Conservation (phyloP, 2,329 filamentous ascomycete genomes). For the Fusarium sp. region DNA sequence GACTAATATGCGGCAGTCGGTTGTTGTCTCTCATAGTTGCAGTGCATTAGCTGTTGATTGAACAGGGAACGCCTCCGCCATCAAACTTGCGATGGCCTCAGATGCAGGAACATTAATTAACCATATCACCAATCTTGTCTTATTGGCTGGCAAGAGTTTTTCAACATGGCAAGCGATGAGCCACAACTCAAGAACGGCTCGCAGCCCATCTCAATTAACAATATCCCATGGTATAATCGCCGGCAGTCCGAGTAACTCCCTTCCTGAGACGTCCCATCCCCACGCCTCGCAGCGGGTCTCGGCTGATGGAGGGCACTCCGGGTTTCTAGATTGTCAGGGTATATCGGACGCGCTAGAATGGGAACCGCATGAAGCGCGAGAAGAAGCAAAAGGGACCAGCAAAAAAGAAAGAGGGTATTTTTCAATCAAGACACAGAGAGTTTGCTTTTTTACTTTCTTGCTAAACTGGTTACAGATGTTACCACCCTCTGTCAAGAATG, state of each 20-base stretch:
- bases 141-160: conserved; percentile 6
- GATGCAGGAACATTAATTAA: neutral
- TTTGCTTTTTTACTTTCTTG: no score
- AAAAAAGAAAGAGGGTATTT: conserved; percentile 7
- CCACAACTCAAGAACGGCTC: conserved; percentile 2
- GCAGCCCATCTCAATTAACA: neutral
- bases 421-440: no score
- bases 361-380: conserved; percentile 18
- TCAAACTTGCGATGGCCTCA: neutral
- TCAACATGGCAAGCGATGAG: neutral
- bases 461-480: no score
- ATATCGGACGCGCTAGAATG: conserved; percentile 29
- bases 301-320: conserved; percentile 1
- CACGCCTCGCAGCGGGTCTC: conserved; percentile 11
- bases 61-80: conserved; percentile 12
- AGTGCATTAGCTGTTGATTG: neutral
- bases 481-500: conserved; percentile 9
- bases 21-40: no score
- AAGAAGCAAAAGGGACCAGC: conserved; percentile 1
- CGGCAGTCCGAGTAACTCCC: no score
- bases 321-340: conserved; percentile 31
- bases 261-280: no score
- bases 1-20: neutral
- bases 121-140: conserved; percentile 6
- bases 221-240: no score